These are phyloP conservation scores for Schwanniomyces etchellsii DNA, from an alignment of 1,139 yeast genomes.

Conservation along the genomic window DNA sequence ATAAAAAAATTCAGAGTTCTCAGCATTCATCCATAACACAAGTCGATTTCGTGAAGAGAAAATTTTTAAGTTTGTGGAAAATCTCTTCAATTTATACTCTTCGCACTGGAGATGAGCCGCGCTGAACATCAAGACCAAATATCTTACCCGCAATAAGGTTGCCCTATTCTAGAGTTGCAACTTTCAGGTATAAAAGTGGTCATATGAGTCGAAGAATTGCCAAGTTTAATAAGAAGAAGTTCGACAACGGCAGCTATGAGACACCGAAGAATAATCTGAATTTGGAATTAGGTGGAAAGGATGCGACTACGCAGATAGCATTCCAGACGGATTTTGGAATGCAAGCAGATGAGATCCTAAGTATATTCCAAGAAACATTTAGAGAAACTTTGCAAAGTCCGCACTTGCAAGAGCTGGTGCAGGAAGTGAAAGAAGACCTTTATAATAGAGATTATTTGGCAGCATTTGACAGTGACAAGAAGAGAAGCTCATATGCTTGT, in stretches of 20 bases:
- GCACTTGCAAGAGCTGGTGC: constrained; percentile 44
- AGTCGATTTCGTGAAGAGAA: constrained; percentile 32
- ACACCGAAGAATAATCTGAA: constrained; percentile 3
- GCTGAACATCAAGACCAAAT: too few relatives aligned
- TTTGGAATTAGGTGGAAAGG: constrained; percentile 2
- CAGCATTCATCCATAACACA: constrained; percentile 47
- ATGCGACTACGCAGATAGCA: constrained; percentile 22
- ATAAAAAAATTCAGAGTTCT: neutral
- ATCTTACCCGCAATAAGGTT: too few relatives aligned
- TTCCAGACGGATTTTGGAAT: constrained; percentile 24
- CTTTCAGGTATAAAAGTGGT: neutral
- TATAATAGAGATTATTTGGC: constrained; percentile 62
- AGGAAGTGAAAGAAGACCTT: constrained; percentile 62
- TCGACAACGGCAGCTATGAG: neutral
- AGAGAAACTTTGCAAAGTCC: constrained; percentile 39
- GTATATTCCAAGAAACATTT: constrained; percentile 45
- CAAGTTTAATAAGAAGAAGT: constrained; percentile 4
- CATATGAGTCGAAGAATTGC: constrained; percentile 19
- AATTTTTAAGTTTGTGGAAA: constrained; percentile 1
- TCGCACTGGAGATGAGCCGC: too few relatives aligned
- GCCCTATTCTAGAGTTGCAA: too few relatives aligned
- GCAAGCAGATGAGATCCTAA: constrained; percentile 37
- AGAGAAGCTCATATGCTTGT: constrained; percentile 71
- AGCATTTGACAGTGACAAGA: constrained; percentile 62
- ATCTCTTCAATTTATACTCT: constrained; percentile 2